Evolutionary conservation across 805 yeast species (phyloP).

Genomic region (Schizosaccharomyces octosporus): DNA sequence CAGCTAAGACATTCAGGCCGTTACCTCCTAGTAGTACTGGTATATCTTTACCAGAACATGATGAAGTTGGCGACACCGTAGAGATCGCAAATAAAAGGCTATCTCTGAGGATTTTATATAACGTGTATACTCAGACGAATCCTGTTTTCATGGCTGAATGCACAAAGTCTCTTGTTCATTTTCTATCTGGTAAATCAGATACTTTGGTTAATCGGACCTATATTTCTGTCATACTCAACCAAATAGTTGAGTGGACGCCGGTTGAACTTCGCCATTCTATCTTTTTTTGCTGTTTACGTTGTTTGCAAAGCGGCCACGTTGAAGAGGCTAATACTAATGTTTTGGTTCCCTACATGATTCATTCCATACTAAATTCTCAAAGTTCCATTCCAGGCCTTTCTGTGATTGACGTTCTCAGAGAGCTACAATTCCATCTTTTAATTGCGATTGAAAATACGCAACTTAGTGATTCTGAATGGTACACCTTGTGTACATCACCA

Average conservation of each 20-base stretch:
- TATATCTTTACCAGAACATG: neutral
- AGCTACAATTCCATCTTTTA: neutral
- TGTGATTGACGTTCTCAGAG: neutral
- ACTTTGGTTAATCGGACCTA: neutral
- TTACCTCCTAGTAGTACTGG: neutral
- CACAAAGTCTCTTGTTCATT: neutral
- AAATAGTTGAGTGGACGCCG: neutral
- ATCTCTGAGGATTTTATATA: neutral
- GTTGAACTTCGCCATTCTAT: neutral
- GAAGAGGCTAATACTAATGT: neutral
- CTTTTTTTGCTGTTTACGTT: neutral
- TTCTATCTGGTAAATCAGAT: neutral
- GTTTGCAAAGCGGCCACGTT: neutral
- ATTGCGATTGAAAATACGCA: neutral
- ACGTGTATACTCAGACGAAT: neutral
- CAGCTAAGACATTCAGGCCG: neutral
- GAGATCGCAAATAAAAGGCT: neutral
- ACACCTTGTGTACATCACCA: neutral
- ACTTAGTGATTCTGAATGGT: neutral
- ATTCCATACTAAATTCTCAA: neutral
- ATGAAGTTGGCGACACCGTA: neutral
- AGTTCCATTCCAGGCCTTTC: neutral
- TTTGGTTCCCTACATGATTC: neutral
- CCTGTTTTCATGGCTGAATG: neutral
- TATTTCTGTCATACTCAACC: neutral